phyloP scores from a whole-genome alignment of 139 green algal genomes.

The Chlamydomonas asymmetrica region DNA sequence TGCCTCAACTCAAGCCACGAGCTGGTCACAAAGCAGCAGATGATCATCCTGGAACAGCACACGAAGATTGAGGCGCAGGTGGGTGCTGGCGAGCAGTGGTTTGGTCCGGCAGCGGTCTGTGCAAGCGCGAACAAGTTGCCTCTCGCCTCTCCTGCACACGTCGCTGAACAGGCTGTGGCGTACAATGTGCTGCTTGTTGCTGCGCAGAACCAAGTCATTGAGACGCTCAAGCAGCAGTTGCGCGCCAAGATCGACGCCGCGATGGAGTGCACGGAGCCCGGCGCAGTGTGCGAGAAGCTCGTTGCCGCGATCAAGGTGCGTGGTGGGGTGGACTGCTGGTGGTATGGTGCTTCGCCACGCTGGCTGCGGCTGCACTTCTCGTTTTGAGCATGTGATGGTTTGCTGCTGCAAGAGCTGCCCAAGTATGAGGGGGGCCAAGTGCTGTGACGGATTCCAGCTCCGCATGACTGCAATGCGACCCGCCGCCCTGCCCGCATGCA shows the following conservation, averaged over 20 bases:
- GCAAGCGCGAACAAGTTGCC: background rate
- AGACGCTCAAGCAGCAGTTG: conserved; percentile 26
- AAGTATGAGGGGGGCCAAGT: too few species aligned
- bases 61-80: conserved; percentile 35
- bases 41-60: conserved; percentile 44
- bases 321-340: too few species aligned
- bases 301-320: conserved; percentile 32
- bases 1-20: background rate
- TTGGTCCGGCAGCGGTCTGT: background rate
- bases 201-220: conserved; percentile 14
- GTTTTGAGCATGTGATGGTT: background rate
- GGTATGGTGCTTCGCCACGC: too few species aligned
- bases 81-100: conserved; percentile 20
- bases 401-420: background rate
- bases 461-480: too few species aligned
- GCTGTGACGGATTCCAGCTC: too few species aligned
- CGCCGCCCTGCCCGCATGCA: background rate
- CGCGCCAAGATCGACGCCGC: conserved; percentile 25
- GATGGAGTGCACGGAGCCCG: conserved; percentile 14
- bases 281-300: conserved; percentile 40
- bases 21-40: conserved; percentile 17
- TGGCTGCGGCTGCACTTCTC: conserved; percentile 30
- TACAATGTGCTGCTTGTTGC: too few species aligned
- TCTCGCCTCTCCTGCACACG: background rate
- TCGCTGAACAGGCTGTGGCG: too few species aligned